These are phyloP conservation scores for Acmispon strigosus DNA, from an alignment of 306 rosid species.

Conservation along the genomic window DNA sequence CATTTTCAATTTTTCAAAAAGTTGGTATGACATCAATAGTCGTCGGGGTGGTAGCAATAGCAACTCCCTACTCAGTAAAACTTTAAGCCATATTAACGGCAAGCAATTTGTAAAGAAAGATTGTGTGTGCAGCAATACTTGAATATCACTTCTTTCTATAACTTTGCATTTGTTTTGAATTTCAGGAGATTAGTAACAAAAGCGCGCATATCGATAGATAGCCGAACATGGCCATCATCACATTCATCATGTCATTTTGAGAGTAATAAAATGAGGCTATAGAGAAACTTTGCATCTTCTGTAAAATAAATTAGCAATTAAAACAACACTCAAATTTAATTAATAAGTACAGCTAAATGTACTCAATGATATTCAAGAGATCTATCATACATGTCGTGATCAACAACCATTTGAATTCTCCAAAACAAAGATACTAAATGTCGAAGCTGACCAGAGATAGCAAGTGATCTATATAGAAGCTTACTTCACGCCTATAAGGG, in stretches of 20 bases:
- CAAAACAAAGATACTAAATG: slow-evolving; percentile 3
- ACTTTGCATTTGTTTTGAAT: no score
- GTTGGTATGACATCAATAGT: no score
- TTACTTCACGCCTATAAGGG: slow-evolving; percentile 39
- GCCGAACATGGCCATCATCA: not conserved
- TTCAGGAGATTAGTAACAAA: no score
- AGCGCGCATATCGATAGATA: no score
- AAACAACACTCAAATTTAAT: not conserved
- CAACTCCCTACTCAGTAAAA: no score
- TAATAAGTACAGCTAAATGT: not conserved
- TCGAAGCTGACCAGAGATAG: slow-evolving; percentile 8
- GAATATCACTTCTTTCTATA: no score
- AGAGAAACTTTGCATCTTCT: slow-evolving; percentile 5
- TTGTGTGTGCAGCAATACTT: no score
- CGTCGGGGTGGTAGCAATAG: no score
- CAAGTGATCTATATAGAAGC: slow-evolving; percentile 5
- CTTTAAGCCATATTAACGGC: no score
- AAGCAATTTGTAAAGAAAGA: no score
- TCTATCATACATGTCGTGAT: slow-evolving; percentile 13
- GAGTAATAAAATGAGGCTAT: not conserved
- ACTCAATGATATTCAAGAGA: not conserved
- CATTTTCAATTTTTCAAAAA: no score
- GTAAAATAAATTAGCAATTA: not conserved
- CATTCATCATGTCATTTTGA: not conserved
- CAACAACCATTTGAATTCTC: slow-evolving; percentile 18